A percentile compares a stretch with the other conserved stretches of the same genome.
Evolutionary conservation across 345 rosid genomes (phyloP).

Genomic region (Bretschneidera sinensis): DNA sequence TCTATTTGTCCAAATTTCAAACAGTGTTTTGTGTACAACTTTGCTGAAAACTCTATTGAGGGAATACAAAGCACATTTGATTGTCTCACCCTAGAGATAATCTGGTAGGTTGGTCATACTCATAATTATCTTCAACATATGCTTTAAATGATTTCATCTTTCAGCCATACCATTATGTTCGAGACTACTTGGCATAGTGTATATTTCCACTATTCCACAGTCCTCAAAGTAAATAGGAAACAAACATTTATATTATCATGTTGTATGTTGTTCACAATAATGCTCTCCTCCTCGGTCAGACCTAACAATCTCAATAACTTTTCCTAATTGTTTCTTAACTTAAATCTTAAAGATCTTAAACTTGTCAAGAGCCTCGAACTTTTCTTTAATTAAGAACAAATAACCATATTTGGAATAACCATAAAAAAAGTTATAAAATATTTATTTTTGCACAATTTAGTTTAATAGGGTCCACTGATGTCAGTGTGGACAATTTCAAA

Average conservation of each 20-base stretch:
- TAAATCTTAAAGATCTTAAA: background rate
- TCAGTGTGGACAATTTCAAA: no score
- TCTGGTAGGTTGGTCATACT: background rate
- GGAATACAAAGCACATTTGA: background rate
- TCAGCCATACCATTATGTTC: background rate
- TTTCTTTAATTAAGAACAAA: background rate
- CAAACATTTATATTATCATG: no score
- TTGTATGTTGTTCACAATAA: background rate
- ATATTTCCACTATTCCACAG: background rate
- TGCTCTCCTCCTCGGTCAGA: background rate
- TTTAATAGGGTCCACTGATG: no score
- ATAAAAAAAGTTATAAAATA: background rate
- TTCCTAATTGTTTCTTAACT: no score
- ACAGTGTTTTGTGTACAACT: background rate
- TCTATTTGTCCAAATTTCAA: background rate
- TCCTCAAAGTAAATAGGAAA: background rate
- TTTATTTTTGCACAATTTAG: background rate
- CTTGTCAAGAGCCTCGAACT: background rate
- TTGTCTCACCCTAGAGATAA: background rate
- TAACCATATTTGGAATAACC: background rate
- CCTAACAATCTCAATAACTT: background rate
- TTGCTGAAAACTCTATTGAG: background rate
- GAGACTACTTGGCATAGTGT: background rate
- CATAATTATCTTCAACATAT: background rate
- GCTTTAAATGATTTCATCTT: background rate